Percentiles rank a stretch among this genome's conserved stretches.
Conservation (phyloP, 441 rosid species). For the Adansonia grandidieri region DNA sequence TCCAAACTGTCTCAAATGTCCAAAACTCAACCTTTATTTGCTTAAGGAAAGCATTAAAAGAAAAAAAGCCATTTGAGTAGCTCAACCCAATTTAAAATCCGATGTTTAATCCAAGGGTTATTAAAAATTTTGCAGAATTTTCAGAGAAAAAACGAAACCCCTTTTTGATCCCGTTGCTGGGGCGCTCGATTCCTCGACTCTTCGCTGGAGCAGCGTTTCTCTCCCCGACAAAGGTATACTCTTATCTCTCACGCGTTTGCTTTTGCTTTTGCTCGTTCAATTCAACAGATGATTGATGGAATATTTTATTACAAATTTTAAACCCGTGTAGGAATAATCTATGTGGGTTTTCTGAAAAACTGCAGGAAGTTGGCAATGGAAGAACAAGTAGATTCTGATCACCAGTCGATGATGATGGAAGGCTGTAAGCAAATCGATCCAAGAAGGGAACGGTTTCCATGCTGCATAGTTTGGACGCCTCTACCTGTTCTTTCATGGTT, state of each 20-base stretch:
- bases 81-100: no score
- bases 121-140: no score
- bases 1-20: background rate
- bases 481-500: slow-evolving; percentile 73
- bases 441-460: slow-evolving; percentile 57
- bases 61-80: no score
- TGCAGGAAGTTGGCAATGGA: slow-evolving; percentile 46
- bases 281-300: background rate
- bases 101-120: no score
- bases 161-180: background rate
- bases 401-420: slow-evolving; percentile 38
- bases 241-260: background rate
- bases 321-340: background rate
- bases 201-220: background rate
- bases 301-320: background rate
- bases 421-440: slow-evolving; percentile 45
- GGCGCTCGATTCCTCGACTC: background rate
- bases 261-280: background rate
- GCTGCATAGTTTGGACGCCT: slow-evolving; percentile 78
- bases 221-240: background rate
- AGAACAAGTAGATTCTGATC: slow-evolving; percentile 51
- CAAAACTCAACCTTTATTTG: background rate
- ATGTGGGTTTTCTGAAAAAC: background rate
- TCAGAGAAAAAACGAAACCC: background rate
- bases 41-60: no score